A percentile compares a stretch with the other conserved stretches of the same genome.
phyloP scores from a whole-genome alignment of 192 early-diverging fungal genomes.

The Dispira simplex region DNA sequence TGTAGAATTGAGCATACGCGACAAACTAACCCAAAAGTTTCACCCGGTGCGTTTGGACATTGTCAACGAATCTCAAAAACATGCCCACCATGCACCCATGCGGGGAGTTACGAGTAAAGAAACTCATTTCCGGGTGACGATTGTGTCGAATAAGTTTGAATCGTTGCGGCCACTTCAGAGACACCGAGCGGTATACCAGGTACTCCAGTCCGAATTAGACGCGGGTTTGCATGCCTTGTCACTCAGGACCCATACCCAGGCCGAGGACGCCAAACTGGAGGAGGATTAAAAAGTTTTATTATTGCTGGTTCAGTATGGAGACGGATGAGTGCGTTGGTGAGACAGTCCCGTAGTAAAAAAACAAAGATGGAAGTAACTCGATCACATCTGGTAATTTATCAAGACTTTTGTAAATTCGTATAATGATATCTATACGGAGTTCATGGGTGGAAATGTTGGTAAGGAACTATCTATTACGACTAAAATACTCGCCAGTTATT shows the following conservation, averaged over 20 bases:
- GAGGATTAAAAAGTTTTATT: too few relatives aligned
- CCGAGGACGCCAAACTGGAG: constrained; percentile 24
- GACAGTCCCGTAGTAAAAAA: too few relatives aligned
- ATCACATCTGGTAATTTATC: too few relatives aligned
- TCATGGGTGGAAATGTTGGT: too few relatives aligned
- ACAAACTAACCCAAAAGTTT: constrained; percentile 24
- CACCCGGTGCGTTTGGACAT: constrained; percentile 47
- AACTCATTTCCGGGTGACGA: constrained; percentile 65
- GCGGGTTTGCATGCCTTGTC: constrained; percentile 64
- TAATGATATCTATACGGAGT: too few relatives aligned
- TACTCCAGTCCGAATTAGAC: constrained; percentile 56
- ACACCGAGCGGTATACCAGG: constrained; percentile 48
- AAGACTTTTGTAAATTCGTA: too few relatives aligned
- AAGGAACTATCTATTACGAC: too few relatives aligned
- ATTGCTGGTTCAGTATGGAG: too few relatives aligned
- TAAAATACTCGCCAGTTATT: too few relatives aligned
- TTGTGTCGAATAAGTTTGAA: constrained; percentile 51
- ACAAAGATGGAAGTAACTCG: too few relatives aligned
- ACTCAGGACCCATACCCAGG: constrained; percentile 59
- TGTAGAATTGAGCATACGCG: constrained; percentile 1
- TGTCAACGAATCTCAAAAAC: constrained; percentile 62
- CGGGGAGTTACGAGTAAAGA: constrained; percentile 55
- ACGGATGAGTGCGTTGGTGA: too few relatives aligned
- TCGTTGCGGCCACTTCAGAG: constrained; percentile 33
- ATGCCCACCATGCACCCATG: constrained; percentile 78